Base-by-base conservation (phyloP, 225 moss, liverwort and hornwort genomes). In the Pseudisothecium myosuroides region DNA sequence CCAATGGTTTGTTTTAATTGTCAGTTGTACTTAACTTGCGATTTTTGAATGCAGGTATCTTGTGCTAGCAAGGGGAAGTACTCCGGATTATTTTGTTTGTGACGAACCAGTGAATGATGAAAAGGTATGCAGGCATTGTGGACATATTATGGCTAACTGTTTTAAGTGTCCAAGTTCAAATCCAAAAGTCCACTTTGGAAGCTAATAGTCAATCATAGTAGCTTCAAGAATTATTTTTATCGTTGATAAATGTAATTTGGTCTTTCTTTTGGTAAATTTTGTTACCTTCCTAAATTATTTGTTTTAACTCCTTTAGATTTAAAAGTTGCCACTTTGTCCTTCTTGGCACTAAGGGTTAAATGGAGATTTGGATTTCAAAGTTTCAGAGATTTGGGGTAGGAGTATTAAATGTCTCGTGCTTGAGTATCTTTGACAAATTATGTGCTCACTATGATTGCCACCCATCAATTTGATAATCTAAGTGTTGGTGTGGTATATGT, bases 101-200 rank as follows among this genome's bases (percentile, higher is more conserved):
- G 94, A 96, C 26, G 93, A 95, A 88, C 94, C 95, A 76, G 93
- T 96, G 68, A 96, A 96, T 60, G 94, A 95, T 90, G 95, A 95
- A 26, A 95, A 96, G 93, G 96, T 96, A 76, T 49, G 37, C 18
- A 54, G 11, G 50, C 6, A 78, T 50, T 56, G 39, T 58, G 47
- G 52, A 73, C n/a, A 56, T 47, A 50, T 54, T 20, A 11, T 26
- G 31, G 27, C 47, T 49, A 32, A 54, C 2, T 28, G 11, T 12
- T 52, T 52, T 17, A 41, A 66, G 41, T 52, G n/a, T 63, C 11
- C 9, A 76, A 76, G 19, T 37, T 27, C 37, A 76, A 62, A 49
- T 75, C 17, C 9, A 19, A 62, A 86, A 60, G 9, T 21, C 15
- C 49, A n/a, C 76, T 76, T 75, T 20, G 15, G 13, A 86, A 50